Percentiles rank a stretch among this genome's conserved stretches.
These are phyloP conservation scores for Elsinoe batatas DNA, from an alignment of 2,329 filamentous ascomycete genomes.

Conservation along the genomic window DNA sequence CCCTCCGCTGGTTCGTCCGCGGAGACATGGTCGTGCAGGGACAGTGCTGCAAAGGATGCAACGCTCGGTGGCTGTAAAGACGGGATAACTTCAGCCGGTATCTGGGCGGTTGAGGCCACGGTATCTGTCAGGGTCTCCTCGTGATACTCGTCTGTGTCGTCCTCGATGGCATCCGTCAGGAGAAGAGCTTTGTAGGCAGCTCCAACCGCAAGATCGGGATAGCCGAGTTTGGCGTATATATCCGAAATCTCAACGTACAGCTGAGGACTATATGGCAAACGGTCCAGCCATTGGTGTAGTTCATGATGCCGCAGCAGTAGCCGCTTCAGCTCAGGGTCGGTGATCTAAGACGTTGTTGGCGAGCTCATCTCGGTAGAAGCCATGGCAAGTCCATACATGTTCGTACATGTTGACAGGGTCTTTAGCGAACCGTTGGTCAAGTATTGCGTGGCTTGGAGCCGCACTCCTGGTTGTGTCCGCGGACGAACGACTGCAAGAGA, in stretches of 20 bases:
- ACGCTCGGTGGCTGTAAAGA: not conserved
- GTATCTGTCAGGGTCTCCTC: conserved; percentile 43
- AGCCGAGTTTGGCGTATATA: conserved; percentile 64
- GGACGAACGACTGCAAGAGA: not conserved
- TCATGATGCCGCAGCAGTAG: conserved; percentile 12
- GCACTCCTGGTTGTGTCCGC: not conserved
- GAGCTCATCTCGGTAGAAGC: conserved; percentile 1
- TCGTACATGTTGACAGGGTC: conserved; percentile 3
- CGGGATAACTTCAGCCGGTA: not conserved
- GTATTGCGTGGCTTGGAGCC: not conserved
- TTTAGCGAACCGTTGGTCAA: not conserved
- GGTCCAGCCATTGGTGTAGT: conserved; percentile 15
- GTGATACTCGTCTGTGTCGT: conserved; percentile 77
- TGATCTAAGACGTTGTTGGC: conserved; percentile 16
- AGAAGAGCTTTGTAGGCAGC: conserved; percentile 89
- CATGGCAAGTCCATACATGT: conserved; percentile 9
- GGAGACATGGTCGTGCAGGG: not conserved
- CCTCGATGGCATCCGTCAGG: conserved; percentile 66
- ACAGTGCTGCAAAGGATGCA: not conserved
- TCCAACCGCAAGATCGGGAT: conserved; percentile 79
- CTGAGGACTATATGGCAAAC: conserved; percentile 31
- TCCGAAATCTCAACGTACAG: conserved; percentile 56
- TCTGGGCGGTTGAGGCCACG: not conserved
- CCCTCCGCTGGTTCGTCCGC: not conserved
- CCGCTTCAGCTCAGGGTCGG: conserved; percentile 14